Conservation (phyloP, 371 early-diverging fungal species). For the Mucor irregularis region DNA sequence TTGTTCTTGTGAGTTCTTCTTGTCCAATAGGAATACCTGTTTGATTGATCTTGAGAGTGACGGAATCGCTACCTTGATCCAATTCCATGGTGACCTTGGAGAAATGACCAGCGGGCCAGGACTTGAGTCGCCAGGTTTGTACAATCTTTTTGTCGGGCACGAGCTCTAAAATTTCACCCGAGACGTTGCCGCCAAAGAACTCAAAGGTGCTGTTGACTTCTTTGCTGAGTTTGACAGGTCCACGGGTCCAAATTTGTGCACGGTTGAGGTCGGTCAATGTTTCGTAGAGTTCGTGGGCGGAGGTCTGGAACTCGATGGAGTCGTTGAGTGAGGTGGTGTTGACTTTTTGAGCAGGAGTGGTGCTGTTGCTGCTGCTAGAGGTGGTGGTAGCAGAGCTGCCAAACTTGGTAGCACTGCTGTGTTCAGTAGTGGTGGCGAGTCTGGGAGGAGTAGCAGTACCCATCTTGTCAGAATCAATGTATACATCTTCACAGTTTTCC, state of each 20-base stretch:
- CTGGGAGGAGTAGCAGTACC: slow-evolving; percentile 44
- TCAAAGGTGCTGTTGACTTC: slow-evolving; percentile 66
- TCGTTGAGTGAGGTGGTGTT: slow-evolving; percentile 75
- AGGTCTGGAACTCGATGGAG: slow-evolving; percentile 82
- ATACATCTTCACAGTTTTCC: slow-evolving; percentile 87
- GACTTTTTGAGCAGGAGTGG: slow-evolving; percentile 33
- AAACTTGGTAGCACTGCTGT: slow-evolving; percentile 19
- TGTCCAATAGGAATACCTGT: slow-evolving; percentile 89
- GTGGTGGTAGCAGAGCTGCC: slow-evolving; percentile 22
- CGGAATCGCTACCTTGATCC: slow-evolving; percentile 70
- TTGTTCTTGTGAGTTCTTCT: slow-evolving; percentile 76
- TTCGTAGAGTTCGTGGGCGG: slow-evolving; percentile 83
- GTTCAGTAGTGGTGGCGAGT: slow-evolving; percentile 16
- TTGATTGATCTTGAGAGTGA: slow-evolving; percentile 76
- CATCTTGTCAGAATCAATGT: slow-evolving; percentile 65
- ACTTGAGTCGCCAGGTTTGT: slow-evolving; percentile 81
- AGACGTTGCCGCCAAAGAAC: slow-evolving; percentile 88
- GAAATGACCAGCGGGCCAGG: slow-evolving; percentile 87
- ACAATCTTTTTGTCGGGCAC: slow-evolving; percentile 80
- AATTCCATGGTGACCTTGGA: slow-evolving; percentile 81
- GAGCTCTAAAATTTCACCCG: slow-evolving; percentile 76
- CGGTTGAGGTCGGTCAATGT: slow-evolving; percentile 75
- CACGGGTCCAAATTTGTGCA: slow-evolving; percentile 83
- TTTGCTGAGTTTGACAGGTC: slow-evolving; percentile 53
- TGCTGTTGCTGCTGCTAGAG: not conserved